A percentile compares a stretch with the other conserved stretches of the same genome.
Evolutionary conservation across 1,284 basidiomycete species (phyloP).

Genomic region (Naganishia albida): DNA sequence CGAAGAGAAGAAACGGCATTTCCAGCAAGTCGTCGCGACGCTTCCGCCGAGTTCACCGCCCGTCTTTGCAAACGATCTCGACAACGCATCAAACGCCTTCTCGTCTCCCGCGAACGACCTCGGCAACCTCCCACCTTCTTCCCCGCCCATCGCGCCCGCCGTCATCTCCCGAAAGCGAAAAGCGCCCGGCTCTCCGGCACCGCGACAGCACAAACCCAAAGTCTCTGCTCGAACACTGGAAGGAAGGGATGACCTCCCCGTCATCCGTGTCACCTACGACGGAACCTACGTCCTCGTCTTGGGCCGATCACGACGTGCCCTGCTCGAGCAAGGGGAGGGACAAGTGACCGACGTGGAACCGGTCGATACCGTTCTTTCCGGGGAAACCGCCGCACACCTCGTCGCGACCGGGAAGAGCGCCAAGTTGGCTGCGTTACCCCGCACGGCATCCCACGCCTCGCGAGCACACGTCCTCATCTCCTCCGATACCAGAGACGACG

Average conservation of each 20-base stretch:
- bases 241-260: background rate
- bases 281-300: slow-evolving; percentile 30
- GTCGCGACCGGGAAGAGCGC: background rate
- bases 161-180: background rate
- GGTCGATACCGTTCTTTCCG: background rate
- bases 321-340: background rate
- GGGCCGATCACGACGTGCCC: slow-evolving; percentile 21
- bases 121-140: background rate
- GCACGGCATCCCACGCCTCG: slow-evolving; percentile 29
- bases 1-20: background rate
- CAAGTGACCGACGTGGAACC: background rate
- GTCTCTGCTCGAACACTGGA: slow-evolving; percentile 11
- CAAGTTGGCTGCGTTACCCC: slow-evolving; percentile 20
- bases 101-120: background rate
- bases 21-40: background rate
- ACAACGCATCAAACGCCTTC: background rate
- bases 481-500: background rate
- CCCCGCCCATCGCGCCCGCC: background rate
- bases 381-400: background rate
- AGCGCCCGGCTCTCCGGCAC: background rate
- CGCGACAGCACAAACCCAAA: slow-evolving; percentile 2
- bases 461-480: slow-evolving; percentile 27
- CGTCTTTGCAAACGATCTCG: slow-evolving; percentile 2
- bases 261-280: slow-evolving; percentile 15
- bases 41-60: slow-evolving; percentile 22